A percentile compares a stretch with the other conserved stretches of the same genome.
phyloP scores from a whole-genome alignment of 2,329 filamentous ascomycete genomes.

The Fusarium nurragi region DNA sequence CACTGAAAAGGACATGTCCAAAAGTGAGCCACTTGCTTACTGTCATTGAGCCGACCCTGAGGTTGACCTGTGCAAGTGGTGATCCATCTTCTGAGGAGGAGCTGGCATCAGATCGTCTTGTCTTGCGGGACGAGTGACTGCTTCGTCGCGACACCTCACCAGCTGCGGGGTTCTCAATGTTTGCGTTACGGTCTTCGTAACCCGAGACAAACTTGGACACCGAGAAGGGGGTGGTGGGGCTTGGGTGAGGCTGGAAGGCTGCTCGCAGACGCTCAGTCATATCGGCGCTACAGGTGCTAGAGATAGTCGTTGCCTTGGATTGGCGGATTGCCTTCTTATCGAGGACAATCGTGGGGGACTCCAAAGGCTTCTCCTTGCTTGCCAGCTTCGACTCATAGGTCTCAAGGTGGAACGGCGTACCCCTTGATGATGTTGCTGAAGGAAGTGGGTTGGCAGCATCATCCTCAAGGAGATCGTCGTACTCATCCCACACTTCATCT shows the following conservation, averaged over 20 bases:
- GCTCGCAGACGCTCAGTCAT: constrained; percentile 63
- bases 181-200: constrained; percentile 38
- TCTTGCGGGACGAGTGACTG: constrained; percentile 47
- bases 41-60: constrained; percentile 82
- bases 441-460: constrained; percentile 56
- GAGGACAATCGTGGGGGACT: constrained; percentile 59
- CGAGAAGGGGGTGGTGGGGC: constrained; percentile 56
- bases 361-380: constrained; percentile 52
- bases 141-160: constrained; percentile 44
- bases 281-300: constrained; percentile 64
- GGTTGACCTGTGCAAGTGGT: constrained; percentile 75
- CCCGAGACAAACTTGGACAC: constrained; percentile 53
- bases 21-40: constrained; percentile 90
- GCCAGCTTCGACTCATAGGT: constrained; percentile 53
- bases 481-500: constrained; percentile 95
- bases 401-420: constrained; percentile 66
- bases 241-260: constrained; percentile 55
- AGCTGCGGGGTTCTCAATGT: constrained; percentile 39
- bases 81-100: constrained; percentile 67
- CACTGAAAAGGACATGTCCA: constrained; percentile 83
- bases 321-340: constrained; percentile 47
- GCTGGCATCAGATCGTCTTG: constrained; percentile 56
- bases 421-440: constrained; percentile 66
- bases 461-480: constrained; percentile 85
- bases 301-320: constrained; percentile 52